These are phyloP conservation scores for Xylariaceae sp. DNA, from an alignment of 2,329 filamentous ascomycete genomes.

Conservation along the genomic window DNA sequence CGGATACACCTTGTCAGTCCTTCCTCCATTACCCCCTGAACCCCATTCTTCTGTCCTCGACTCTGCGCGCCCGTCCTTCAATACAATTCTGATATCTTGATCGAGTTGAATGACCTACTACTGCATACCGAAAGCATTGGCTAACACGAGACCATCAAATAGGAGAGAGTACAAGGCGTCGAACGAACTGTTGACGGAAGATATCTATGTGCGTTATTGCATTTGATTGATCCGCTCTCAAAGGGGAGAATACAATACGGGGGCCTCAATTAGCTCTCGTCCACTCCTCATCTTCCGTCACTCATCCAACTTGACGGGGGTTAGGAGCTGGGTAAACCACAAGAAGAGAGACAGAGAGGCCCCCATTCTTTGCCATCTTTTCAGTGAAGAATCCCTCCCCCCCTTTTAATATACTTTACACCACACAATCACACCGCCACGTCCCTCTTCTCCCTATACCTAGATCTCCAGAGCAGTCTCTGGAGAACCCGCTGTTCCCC, in stretches of 20 bases:
- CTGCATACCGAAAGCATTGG: background rate
- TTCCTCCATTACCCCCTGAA: background rate
- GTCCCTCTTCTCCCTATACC: background rate
- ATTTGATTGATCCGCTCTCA: constrained; percentile 36
- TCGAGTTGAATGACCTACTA: background rate
- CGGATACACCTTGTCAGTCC: constrained; percentile 69
- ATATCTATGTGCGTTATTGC: constrained; percentile 79
- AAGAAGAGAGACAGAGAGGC: too few species aligned
- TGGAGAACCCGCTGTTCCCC: constrained; percentile 2
- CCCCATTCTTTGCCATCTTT: constrained; percentile 22
- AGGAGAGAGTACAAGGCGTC: constrained; percentile 83
- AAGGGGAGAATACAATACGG: too few species aligned
- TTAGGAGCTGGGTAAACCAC: too few species aligned
- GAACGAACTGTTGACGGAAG: constrained; percentile 89
- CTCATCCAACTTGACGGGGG: too few species aligned
- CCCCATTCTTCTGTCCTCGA: background rate
- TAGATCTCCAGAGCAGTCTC: background rate
- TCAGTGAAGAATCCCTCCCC: constrained; percentile 21
- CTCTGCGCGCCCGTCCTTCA: too few species aligned
- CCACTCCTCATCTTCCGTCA: constrained; percentile 19
- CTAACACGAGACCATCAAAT: constrained; percentile 15
- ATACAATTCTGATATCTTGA: too few species aligned
- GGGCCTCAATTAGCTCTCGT: too few species aligned
- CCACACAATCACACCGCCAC: background rate
- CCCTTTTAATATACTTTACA: constrained; percentile 6